Evolutionary conservation across 2,329 filamentous ascomycete genomes (phyloP).

Genomic region (Daldinia sp.): DNA sequence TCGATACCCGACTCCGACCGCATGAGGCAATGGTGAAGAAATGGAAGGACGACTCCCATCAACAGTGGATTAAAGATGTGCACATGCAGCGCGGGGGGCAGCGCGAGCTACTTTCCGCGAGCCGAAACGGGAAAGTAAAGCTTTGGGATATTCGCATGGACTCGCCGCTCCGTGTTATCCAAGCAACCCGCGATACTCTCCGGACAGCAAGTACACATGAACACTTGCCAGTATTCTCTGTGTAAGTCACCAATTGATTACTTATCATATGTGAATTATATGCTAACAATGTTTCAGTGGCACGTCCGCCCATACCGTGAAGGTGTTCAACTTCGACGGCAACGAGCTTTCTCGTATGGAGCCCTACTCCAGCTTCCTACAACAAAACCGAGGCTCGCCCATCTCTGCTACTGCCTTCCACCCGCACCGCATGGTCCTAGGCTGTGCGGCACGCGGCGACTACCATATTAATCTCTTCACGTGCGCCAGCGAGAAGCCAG

Average conservation of each 20-base stretch:
- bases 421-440: constrained; percentile 90
- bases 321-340: constrained; percentile 90
- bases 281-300: constrained; percentile 65
- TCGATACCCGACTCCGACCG: constrained; percentile 85
- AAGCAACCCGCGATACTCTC: constrained; percentile 78
- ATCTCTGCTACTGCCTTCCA: constrained; percentile 94
- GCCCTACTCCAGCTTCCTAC: constrained; percentile 88
- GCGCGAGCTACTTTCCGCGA: constrained; percentile 88
- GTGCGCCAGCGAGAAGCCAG: constrained; percentile 62
- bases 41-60: constrained; percentile 87
- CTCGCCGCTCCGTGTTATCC: constrained; percentile 74
- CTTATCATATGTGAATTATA: background rate
- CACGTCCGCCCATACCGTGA: constrained; percentile 86
- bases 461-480: constrained; percentile 90
- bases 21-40: constrained; percentile 94
- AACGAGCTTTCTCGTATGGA: constrained; percentile 82
- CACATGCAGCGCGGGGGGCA: constrained; percentile 97
- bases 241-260: constrained; percentile 65
- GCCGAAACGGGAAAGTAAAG: constrained; percentile 90
- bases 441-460: constrained; percentile 85
- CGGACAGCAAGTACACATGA: constrained; percentile 92
- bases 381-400: constrained; percentile 79
- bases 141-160: constrained; percentile 97
- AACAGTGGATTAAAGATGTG: constrained; percentile 94
- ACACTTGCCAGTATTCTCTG: constrained; percentile 93